These are phyloP conservation scores for Trichoderma guizhouense DNA, from an alignment of 2,329 filamentous ascomycete genomes.

Conservation along the genomic window DNA sequence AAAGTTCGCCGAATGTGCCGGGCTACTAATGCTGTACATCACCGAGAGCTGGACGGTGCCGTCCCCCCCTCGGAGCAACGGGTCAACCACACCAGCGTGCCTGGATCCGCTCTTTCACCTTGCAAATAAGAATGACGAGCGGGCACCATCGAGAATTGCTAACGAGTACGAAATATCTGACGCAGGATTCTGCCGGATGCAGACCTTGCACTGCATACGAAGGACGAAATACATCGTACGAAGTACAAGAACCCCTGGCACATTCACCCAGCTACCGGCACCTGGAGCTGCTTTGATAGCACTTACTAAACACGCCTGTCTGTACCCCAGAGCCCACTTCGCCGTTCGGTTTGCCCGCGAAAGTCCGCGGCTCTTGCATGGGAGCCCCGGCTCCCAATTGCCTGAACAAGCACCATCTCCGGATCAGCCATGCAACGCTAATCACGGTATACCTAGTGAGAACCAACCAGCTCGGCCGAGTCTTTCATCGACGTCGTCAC, in stretches of 20 bases:
- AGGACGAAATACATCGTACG: background rate
- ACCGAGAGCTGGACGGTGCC: slow-evolving; percentile 2
- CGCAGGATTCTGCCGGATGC: background rate
- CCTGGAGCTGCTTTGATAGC: background rate
- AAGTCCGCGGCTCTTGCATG: slow-evolving; percentile 18
- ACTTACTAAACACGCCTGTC: background rate
- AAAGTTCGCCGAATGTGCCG: slow-evolving; percentile 13
- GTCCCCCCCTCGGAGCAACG: background rate
- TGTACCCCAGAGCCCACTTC: slow-evolving; percentile 15
- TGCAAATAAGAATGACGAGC: background rate
- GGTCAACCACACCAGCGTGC: background rate
- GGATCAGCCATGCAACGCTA: slow-evolving; percentile 19
- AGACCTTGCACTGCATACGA: background rate
- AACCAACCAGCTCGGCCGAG: slow-evolving; percentile 19
- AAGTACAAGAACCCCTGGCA: background rate
- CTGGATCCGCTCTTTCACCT: background rate
- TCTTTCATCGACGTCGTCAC: slow-evolving; percentile 10
- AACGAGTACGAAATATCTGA: background rate
- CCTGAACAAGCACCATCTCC: slow-evolving; percentile 24
- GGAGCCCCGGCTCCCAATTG: slow-evolving; percentile 20
- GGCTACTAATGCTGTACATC: background rate
- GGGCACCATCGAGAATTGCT: background rate
- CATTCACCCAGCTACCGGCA: background rate
- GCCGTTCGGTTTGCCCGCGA: slow-evolving; percentile 19
- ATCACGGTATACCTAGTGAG: slow-evolving; percentile 13